These are phyloP conservation scores for Saposhnikovia divaricata DNA, from an alignment of 129 eudicot species.

Conservation along the genomic window DNA sequence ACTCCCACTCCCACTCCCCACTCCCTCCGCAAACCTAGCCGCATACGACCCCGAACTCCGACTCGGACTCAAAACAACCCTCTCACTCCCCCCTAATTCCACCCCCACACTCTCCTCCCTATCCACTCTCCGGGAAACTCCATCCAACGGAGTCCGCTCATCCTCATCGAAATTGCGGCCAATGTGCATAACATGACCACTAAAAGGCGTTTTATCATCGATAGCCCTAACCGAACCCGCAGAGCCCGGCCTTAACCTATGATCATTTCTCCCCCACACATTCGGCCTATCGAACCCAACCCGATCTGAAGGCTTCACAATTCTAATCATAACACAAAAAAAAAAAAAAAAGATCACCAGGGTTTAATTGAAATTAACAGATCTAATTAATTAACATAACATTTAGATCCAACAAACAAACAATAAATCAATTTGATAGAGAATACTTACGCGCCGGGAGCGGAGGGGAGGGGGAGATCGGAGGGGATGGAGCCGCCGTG, in stretches of 20 bases:
- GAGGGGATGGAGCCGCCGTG: slow-evolving; percentile 98
- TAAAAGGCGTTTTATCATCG: slow-evolving; percentile 72
- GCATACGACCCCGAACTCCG: slow-evolving; percentile 12
- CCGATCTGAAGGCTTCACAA: slow-evolving; percentile 67
- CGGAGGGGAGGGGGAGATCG: slow-evolving; percentile 94
- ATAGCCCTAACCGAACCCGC: slow-evolving; percentile 66
- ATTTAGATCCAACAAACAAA: slow-evolving; percentile 27
- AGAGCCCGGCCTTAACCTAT: slow-evolving; percentile 80
- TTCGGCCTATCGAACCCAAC: slow-evolving; percentile 49
- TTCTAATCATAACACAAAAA: slow-evolving; percentile 26
- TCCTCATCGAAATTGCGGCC: slow-evolving; percentile 96
- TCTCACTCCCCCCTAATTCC: neutral
- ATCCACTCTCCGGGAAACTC: slow-evolving; percentile 57
- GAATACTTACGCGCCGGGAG: slow-evolving; percentile 80
- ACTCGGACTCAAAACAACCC: slow-evolving; percentile 30
- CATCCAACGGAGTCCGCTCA: slow-evolving; percentile 88
- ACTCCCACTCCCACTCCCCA: slow-evolving; percentile 4
- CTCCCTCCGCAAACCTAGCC: slow-evolving; percentile 19
- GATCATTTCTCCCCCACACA: slow-evolving; percentile 81
- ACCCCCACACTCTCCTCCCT: slow-evolving; percentile 54
- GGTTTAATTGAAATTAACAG: slow-evolving; percentile 8
- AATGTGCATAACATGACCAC: slow-evolving; percentile 29
- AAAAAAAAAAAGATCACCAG: slow-evolving; percentile 2
- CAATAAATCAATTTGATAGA: neutral
- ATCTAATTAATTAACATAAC: slow-evolving; percentile 16